Conservation (phyloP, 352 stramenopile species). For the Phytophthora constricta region DNA sequence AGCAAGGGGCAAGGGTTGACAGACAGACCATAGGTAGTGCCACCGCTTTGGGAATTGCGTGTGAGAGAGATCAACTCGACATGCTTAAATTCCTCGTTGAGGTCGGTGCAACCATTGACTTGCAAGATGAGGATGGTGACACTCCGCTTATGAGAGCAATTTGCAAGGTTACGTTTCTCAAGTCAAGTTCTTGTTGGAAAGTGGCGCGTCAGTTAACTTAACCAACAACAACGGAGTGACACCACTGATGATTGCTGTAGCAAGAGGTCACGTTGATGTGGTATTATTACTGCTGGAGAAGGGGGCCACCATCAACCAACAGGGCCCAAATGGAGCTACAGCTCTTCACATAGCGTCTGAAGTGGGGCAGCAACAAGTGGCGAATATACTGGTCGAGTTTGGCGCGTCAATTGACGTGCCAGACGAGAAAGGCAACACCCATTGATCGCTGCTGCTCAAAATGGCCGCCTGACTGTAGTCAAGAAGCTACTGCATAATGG, state of each 20-base stretch:
- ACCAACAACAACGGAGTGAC: not conserved
- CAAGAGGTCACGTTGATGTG: not conserved
- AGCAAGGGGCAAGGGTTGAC: not conserved
- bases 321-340: not conserved
- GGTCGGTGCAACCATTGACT: not conserved
- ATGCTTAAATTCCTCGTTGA: not conserved
- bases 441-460: not conserved
- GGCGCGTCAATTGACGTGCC: not conserved
- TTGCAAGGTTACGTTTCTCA: not conserved
- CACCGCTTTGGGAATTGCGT: not conserved
- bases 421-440: not conserved
- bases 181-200: not conserved
- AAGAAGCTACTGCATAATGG: too few species aligned
- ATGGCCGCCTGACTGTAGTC: too few species aligned
- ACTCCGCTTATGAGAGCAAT: not conserved
- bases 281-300: not conserved
- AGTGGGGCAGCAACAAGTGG: not conserved
- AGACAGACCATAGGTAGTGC: not conserved
- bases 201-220: not conserved
- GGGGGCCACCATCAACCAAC: not conserved
- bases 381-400: not conserved
- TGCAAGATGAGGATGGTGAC: not conserved
- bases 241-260: not conserved
- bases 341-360: not conserved
- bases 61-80: not conserved